Base-by-base conservation (phyloP, 345 rosid species). In the Sonneratia alba region DNA sequence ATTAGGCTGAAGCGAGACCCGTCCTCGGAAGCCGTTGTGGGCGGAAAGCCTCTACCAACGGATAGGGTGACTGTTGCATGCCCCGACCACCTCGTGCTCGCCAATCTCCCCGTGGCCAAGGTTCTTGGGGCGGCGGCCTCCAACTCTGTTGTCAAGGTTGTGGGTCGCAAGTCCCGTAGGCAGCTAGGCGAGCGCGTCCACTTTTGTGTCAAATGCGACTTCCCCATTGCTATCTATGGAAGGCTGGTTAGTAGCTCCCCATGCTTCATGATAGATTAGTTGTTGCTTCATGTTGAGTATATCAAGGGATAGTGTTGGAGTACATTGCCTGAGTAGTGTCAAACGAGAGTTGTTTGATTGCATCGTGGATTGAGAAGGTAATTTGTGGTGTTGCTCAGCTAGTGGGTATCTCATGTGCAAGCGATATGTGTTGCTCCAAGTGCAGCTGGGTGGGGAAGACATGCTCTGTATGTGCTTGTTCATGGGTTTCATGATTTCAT, bases 71-170 rank as follows among this genome's bases (percentile, higher is more conserved):
- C 97, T 6, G 99, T 92, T 38, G 97, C 96, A 0, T 95, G 98
- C 75, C 98, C 98, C 0, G 98, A 90, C 76, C 98, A 92, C 74
- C 94, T 95, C 43, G 88, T 95, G 36, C 97, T 92, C 47, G 94
- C 99, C 6, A 98, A 95, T 77, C 98, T 95, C 64, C 98, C 97
- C 0, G 98, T 95, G 24, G 99, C 94, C 0, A 92, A 95, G 83
- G 96, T 98, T 47, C 88, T 95, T 55, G 99, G 98, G 53, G 81
- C 89, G 1, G 88, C 88, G 3, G 85, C 92, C 36, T 84, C 88
- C 14, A 79, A 91, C 64, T 81, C 92, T 14, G 75, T 81, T 16
- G 86, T 81, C 62, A 95, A 85, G 76, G 83, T 87, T 32, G 84
- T 89, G 3, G 99, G 97, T 68, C 91, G 97, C 27, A 86, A 89